phyloP scores from a whole-genome alignment of 1,139 yeast species.

The Pichia sp. region DNA sequence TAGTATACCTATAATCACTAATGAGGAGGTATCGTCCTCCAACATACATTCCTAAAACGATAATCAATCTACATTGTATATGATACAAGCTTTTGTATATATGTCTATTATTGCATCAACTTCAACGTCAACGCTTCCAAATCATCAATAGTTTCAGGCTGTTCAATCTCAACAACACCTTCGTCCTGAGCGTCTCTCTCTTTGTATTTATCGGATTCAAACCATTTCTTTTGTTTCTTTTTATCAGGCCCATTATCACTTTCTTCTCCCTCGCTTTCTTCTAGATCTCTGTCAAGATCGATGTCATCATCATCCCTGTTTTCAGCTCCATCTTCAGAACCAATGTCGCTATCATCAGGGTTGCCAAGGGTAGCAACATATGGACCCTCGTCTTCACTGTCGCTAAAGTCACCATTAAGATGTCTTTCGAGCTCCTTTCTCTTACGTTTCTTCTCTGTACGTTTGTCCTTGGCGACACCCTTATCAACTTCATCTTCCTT shows the following conservation, averaged over 20 bases:
- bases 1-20: too few relatives aligned
- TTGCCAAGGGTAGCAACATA: conserved; percentile 18
- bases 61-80: too few relatives aligned
- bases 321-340: conserved; percentile 20
- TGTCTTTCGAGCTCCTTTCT: conserved; percentile 71
- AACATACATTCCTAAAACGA: too few relatives aligned
- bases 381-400: conserved; percentile 26
- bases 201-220: conserved; percentile 29
- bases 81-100: too few relatives aligned
- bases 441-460: conserved; percentile 82
- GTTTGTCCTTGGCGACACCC: conserved; percentile 70
- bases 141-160: conserved; percentile 88
- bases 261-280: conserved; percentile 26
- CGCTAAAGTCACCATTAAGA: conserved; percentile 39
- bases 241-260: conserved; percentile 41
- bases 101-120: conserved; percentile 30
- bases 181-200: conserved; percentile 17
- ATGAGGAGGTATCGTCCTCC: too few relatives aligned
- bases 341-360: conserved; percentile 23
- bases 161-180: conserved; percentile 63
- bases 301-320: too few relatives aligned
- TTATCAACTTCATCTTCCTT: conserved; percentile 74
- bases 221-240: conserved; percentile 58
- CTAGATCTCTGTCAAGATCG: conserved; percentile 47
- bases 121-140: conserved; percentile 83